Conservation (phyloP, 306 rosid genomes). For the Quercus parvula region DNA sequence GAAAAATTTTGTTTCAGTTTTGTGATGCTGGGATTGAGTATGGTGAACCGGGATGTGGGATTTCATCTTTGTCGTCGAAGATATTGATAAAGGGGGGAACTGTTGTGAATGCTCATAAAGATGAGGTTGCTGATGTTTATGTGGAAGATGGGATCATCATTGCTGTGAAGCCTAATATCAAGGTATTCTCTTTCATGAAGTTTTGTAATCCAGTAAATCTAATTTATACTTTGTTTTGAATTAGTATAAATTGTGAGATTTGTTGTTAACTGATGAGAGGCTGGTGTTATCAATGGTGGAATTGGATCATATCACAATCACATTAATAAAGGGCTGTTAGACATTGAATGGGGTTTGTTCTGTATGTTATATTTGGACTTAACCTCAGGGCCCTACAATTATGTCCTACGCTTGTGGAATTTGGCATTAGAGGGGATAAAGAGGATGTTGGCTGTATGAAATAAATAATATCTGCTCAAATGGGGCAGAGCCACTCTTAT, state of each 20-base stretch:
- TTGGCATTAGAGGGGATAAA: too few relatives aligned
- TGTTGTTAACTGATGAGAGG: background rate
- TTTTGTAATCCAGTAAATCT: background rate
- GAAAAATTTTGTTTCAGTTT: slow-evolving; percentile 41
- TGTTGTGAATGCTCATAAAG: slow-evolving; percentile 77
- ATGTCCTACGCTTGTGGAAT: too few relatives aligned
- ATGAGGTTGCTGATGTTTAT: slow-evolving; percentile 81
- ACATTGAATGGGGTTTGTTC: background rate
- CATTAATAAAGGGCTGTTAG: background rate
- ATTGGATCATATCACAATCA: background rate
- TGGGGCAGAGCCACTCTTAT: too few relatives aligned
- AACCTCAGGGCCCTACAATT: too few relatives aligned
- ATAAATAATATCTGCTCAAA: too few relatives aligned
- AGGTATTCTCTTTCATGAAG: slow-evolving; percentile 10
- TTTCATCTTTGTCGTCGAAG: slow-evolving; percentile 34
- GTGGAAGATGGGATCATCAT: slow-evolving; percentile 72
- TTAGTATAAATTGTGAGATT: background rate
- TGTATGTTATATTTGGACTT: background rate
- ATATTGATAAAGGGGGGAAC: slow-evolving; percentile 77
- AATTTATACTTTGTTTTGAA: background rate
- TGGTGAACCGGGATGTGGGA: slow-evolving; percentile 43
- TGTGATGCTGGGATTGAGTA: slow-evolving; percentile 64
- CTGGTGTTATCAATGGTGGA: background rate
- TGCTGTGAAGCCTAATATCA: slow-evolving; percentile 66
- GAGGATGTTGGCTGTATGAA: too few relatives aligned